phyloP scores from a whole-genome alignment of 2,329 filamentous ascomycete genomes.

The Lecanicillium sp. region DNA sequence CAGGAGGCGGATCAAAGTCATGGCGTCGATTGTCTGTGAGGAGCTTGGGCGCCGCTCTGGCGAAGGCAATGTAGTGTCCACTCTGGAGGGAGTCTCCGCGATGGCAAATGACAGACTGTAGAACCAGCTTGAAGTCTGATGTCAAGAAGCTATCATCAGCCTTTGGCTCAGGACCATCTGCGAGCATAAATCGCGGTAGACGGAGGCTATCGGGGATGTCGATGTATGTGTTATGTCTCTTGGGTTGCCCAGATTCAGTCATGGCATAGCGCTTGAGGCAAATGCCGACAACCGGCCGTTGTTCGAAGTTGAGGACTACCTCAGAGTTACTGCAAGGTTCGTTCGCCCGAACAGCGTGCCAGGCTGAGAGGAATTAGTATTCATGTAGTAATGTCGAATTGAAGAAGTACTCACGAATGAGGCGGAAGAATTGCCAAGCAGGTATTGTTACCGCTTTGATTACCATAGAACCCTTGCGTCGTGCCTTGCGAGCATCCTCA shows the following conservation, averaged over 20 bases:
- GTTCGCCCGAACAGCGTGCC: constrained; percentile 62
- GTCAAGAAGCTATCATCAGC: constrained; percentile 57
- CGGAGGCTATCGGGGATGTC: constrained; percentile 81
- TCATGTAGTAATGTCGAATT: not conserved
- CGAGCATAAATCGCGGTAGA: constrained; percentile 79
- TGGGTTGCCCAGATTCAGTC: constrained; percentile 60
- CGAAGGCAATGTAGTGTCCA: constrained; percentile 86
- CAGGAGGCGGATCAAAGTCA: constrained; percentile 52
- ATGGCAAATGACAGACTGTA: constrained; percentile 92
- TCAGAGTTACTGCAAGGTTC: constrained; percentile 63
- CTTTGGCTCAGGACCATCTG: constrained; percentile 63
- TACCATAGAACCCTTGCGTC: constrained; percentile 41
- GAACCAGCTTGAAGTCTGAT: constrained; percentile 85
- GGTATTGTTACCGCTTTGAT: constrained; percentile 87
- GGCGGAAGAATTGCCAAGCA: constrained; percentile 93
- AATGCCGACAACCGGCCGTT: constrained; percentile 82
- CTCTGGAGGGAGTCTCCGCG: constrained; percentile 78
- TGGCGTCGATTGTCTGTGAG: constrained; percentile 54
- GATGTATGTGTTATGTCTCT: constrained; percentile 72
- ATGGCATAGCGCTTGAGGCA: constrained; percentile 84
- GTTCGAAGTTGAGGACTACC: constrained; percentile 81
- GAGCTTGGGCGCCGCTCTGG: constrained; percentile 62
- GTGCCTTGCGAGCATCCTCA: constrained; percentile 37
- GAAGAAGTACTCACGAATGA: constrained; percentile 64
- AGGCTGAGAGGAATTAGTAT: constrained; percentile 53